Evolutionary conservation across 306 rosid species (phyloP).

Genomic region (Cicer arietinum): DNA sequence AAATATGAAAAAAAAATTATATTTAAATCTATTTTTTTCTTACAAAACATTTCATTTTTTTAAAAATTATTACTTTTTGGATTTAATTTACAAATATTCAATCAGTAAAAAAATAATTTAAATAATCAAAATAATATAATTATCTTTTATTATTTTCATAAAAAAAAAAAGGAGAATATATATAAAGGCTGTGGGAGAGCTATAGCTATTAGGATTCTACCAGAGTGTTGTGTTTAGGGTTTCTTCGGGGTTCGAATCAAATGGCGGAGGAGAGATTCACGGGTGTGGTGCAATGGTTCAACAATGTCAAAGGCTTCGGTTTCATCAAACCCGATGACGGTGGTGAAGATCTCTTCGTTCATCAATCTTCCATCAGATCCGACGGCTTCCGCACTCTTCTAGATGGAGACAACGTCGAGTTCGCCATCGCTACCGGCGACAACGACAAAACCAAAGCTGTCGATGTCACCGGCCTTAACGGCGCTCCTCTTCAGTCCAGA

Average conservation of each 20-base stretch:
- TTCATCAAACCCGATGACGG: conserved; percentile 86
- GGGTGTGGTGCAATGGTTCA: conserved; percentile 86
- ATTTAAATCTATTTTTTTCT: too few species aligned
- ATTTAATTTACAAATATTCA: too few species aligned
- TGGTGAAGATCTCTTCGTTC: conserved; percentile 82
- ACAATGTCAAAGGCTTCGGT: conserved; percentile 77
- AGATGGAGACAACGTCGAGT: conserved; percentile 79
- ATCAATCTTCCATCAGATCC: conserved; percentile 83
- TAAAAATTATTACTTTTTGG: too few species aligned
- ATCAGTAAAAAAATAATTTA: too few species aligned
- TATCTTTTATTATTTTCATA: too few species aligned
- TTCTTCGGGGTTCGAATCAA: conserved; percentile 18
- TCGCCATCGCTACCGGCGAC: conserved; percentile 59
- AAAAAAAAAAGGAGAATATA: not conserved
- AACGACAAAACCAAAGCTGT: conserved; percentile 79
- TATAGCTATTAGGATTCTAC: not conserved
- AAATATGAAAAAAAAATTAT: too few species aligned
- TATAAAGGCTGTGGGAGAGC: not conserved
- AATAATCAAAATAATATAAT: too few species aligned
- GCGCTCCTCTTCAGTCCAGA: conserved; percentile 58
- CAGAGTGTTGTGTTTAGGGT: conserved; percentile 46
- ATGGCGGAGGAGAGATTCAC: conserved; percentile 80
- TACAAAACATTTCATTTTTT: too few species aligned
- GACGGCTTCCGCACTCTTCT: conserved; percentile 77
- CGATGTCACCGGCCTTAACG: conserved; percentile 75